Percentiles rank a stretch among this genome's conserved stretches.
Evolutionary conservation across 2,329 filamentous ascomycete species (phyloP).

Genomic region (Ascochyta pisi): DNA sequence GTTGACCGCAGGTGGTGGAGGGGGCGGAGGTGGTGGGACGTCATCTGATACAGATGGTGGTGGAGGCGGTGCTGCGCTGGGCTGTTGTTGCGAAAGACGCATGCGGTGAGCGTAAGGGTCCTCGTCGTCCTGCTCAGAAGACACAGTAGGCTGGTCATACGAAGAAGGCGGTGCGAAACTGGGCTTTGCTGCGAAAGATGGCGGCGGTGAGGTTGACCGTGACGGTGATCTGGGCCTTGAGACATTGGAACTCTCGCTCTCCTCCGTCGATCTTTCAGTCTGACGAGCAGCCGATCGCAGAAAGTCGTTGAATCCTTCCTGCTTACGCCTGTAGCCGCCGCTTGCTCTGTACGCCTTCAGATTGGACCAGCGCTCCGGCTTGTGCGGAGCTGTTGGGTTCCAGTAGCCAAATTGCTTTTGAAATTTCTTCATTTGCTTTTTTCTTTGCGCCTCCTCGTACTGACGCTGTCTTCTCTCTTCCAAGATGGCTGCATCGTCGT

Average conservation of each 20-base stretch:
- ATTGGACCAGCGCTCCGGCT: constrained; percentile 34
- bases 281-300: constrained; percentile 26
- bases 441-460: constrained; percentile 70
- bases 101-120: constrained; percentile 33
- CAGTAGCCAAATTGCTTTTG: constrained; percentile 72
- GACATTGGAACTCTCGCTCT: constrained; percentile 21
- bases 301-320: constrained; percentile 35
- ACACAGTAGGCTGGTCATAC: constrained; percentile 23
- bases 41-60: constrained; percentile 22
- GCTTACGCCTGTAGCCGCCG: constrained; percentile 33
- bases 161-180: constrained; percentile 58
- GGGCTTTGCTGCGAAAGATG: constrained; percentile 22
- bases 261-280: constrained; percentile 15
- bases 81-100: constrained; percentile 22
- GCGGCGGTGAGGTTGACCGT: constrained; percentile 18
- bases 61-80: constrained; percentile 15
- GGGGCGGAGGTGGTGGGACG: constrained; percentile 35
- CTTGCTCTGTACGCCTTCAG: constrained; percentile 36
- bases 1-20: constrained; percentile 62
- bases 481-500: constrained; percentile 74
- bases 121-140: constrained; percentile 33
- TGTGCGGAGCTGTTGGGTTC: constrained; percentile 50
- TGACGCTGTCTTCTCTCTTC: constrained; percentile 73
- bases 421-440: constrained; percentile 70
- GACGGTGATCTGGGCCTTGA: constrained; percentile 22